A percentile compares a stretch with the other conserved stretches of the same genome.
Conservation (phyloP, 768 basidiomycete species). For the Boletus rubropictus region DNA sequence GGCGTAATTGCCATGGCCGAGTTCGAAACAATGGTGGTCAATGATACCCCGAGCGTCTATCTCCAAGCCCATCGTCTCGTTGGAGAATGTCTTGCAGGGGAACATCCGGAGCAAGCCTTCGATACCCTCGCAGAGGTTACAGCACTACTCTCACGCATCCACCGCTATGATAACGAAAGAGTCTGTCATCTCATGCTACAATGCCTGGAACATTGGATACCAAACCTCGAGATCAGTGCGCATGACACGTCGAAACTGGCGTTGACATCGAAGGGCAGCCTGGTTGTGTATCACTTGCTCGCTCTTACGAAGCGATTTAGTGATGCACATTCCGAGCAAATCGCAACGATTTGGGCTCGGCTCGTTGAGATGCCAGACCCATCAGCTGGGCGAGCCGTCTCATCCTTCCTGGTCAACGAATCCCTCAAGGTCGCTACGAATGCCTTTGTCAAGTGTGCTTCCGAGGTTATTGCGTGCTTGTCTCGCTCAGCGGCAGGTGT, state of each 20-base stretch:
- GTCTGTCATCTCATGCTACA: constrained; percentile 62
- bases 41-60: constrained; percentile 69
- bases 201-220: constrained; percentile 80
- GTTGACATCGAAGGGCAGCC: constrained; percentile 44
- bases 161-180: constrained; percentile 42
- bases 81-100: constrained; percentile 71
- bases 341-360: constrained; percentile 72
- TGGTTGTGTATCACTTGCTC: constrained; percentile 74
- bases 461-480: constrained; percentile 77
- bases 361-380: constrained; percentile 68
- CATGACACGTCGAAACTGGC: constrained; percentile 35
- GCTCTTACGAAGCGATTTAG: constrained; percentile 75
- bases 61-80: constrained; percentile 74
- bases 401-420: constrained; percentile 82
- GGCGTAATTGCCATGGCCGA: constrained; percentile 64
- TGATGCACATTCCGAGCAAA: constrained; percentile 71
- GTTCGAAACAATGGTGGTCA: constrained; percentile 69
- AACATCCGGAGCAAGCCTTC: constrained; percentile 61
- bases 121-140: constrained; percentile 67
- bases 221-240: constrained; percentile 55
- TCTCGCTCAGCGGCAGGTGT: constrained; percentile 70
- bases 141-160: constrained; percentile 63
- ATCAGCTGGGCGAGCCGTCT: constrained; percentile 71
- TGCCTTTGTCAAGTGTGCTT: constrained; percentile 72
- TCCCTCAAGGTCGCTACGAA: constrained; percentile 77